Percentiles rank a stretch among this genome's conserved stretches.
Conservation (phyloP, 176 grass and related monocot genomes). For the Avena eriantha region DNA sequence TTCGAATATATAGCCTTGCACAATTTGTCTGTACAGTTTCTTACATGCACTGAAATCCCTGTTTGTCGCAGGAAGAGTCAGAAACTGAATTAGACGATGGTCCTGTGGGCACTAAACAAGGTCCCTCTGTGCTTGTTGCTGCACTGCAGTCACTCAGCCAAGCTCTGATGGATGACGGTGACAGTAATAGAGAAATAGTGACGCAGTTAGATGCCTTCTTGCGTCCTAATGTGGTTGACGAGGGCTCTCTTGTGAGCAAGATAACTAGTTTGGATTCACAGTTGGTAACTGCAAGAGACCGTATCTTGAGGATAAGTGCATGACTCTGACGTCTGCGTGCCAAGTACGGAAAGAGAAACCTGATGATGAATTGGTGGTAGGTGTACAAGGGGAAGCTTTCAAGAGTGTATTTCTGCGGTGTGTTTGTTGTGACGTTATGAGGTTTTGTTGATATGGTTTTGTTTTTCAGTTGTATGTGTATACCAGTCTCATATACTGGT, state of each 20-base stretch:
- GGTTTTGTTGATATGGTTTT: not conserved
- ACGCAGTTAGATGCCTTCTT: not conserved
- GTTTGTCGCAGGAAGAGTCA: not conserved
- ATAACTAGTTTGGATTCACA: not conserved
- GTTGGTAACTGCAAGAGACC: not conserved
- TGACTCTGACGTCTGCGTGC: not conserved
- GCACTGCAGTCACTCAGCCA: not conserved
- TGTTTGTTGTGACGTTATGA: not conserved
- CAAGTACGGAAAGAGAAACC: not conserved
- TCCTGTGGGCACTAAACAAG: not conserved
- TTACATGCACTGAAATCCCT: not conserved
- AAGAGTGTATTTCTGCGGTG: not conserved
- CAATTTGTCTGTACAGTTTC: not conserved
- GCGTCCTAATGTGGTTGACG: not conserved
- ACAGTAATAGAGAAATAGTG: not conserved
- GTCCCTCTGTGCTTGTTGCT: not conserved
- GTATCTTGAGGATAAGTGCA: not conserved
- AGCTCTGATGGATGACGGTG: not conserved
- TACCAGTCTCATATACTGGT: not conserved
- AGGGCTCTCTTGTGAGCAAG: not conserved
- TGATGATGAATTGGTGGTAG: not conserved
- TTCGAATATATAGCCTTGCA: not conserved
- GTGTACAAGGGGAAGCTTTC: not conserved
- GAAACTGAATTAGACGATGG: not conserved
- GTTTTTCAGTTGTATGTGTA: not conserved